These are phyloP conservation scores for Mortierella sp. DNA, from an alignment of 371 early-diverging fungal species.

Conservation along the genomic window DNA sequence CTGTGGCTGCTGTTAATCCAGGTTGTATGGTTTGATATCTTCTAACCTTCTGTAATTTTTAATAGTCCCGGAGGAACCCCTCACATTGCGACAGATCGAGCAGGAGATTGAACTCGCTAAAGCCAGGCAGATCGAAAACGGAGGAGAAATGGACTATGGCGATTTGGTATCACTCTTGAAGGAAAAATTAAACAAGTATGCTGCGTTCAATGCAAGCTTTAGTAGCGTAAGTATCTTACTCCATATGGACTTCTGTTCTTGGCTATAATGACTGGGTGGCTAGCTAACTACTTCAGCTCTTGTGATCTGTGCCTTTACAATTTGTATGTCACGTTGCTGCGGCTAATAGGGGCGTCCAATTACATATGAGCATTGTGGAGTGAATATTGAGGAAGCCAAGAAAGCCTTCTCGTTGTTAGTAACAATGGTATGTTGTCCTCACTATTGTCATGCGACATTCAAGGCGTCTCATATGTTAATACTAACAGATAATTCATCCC, in stretches of 20 bases:
- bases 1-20: neutral
- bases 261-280: neutral
- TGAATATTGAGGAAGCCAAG: constrained; percentile 75
- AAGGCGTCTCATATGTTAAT: constrained; percentile 6
- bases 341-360: constrained; percentile 63
- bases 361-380: constrained; percentile 73
- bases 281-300: neutral
- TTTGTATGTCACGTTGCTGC: constrained; percentile 7
- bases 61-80: constrained; percentile 47
- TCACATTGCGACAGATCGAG: constrained; percentile 62
- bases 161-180: constrained; percentile 65
- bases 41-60: constrained; percentile 11
- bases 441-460: neutral
- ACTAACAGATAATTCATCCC: neutral
- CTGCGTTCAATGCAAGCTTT: constrained; percentile 82
- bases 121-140: constrained; percentile 47
- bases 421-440: constrained; percentile 65
- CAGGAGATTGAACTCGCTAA: constrained; percentile 23
- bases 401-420: constrained; percentile 77
- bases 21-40: neutral
- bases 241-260: neutral
- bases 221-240: constrained; percentile 63
- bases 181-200: constrained; percentile 72
- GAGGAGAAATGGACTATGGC: constrained; percentile 33
- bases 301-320: neutral